These are phyloP conservation scores for Gigaspora rosea DNA, from an alignment of 192 early-diverging fungal species.

Conservation along the genomic window DNA sequence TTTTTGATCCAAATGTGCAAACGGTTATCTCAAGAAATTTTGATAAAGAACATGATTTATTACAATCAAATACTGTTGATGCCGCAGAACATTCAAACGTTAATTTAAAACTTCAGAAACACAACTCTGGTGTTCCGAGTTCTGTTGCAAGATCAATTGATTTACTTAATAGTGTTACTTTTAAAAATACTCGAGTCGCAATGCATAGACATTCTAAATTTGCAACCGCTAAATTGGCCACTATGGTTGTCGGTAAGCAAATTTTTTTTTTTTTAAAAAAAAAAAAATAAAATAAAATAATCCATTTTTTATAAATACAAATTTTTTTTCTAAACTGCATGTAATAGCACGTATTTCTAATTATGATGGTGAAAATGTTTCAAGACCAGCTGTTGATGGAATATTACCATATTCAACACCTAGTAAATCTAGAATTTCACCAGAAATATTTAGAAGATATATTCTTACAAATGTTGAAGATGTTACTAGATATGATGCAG, in stretches of 20 bases:
- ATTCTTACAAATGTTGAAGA: conserved; percentile 19
- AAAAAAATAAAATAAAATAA: too few relatives aligned
- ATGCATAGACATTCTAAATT: conserved; percentile 11
- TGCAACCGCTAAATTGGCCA: conserved; percentile 5
- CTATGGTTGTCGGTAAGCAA: conserved; percentile 8
- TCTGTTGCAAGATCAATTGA: neutral
- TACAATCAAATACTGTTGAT: too few relatives aligned
- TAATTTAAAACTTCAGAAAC: too few relatives aligned
- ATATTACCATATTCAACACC: neutral
- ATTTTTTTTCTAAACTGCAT: too few relatives aligned
- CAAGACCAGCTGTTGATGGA: neutral
- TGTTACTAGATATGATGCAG: neutral
- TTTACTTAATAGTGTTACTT: neutral
- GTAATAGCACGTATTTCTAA: too few relatives aligned
- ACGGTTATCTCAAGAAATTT: neutral
- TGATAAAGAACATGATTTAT: too few relatives aligned
- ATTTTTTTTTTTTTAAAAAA: neutral
- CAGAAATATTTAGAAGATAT: conserved; percentile 27
- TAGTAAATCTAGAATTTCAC: neutral
- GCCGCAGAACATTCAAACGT: too few relatives aligned
- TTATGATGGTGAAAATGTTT: neutral
- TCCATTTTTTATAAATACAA: too few relatives aligned
- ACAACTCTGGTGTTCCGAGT: too few relatives aligned
- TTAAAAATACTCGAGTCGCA: conserved; percentile 4
- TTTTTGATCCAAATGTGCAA: neutral